A percentile compares a stretch with the other conserved stretches of the same genome.
These are phyloP conservation scores for Ascochyta lentis DNA, from an alignment of 2,329 filamentous ascomycete species.

Conservation along the genomic window DNA sequence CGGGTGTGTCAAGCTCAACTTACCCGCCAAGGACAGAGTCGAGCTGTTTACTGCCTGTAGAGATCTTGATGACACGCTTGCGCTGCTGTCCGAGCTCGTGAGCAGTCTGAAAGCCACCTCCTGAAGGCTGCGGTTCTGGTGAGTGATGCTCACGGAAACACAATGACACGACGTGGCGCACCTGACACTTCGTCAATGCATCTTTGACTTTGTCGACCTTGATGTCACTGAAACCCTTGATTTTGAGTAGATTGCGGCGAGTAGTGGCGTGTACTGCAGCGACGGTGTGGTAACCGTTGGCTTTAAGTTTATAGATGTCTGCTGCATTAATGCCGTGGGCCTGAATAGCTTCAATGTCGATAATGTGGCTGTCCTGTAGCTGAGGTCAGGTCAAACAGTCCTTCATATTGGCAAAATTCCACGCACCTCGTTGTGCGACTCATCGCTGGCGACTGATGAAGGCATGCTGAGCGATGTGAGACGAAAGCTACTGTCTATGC, in stretches of 20 bases:
- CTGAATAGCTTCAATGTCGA: slow-evolving; percentile 72
- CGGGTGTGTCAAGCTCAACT: slow-evolving; percentile 6
- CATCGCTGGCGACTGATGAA: slow-evolving; percentile 60
- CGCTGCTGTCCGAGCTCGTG: slow-evolving; percentile 69
- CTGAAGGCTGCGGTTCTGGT: slow-evolving; percentile 56
- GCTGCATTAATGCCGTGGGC: slow-evolving; percentile 69
- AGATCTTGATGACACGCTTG: slow-evolving; percentile 69
- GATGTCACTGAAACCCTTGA: slow-evolving; percentile 73
- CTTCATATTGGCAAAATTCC: neutral
- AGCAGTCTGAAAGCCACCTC: slow-evolving; percentile 69
- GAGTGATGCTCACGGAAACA: slow-evolving; percentile 12
- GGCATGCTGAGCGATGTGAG: slow-evolving; percentile 31
- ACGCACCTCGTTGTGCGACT: slow-evolving; percentile 58
- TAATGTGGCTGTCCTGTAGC: slow-evolving; percentile 60
- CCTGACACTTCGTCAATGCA: slow-evolving; percentile 66
- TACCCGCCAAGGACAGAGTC: slow-evolving; percentile 70
- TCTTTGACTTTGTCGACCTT: slow-evolving; percentile 77
- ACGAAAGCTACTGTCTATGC: slow-evolving; percentile 3
- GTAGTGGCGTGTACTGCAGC: slow-evolving; percentile 67
- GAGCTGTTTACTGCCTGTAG: slow-evolving; percentile 73
- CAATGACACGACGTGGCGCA: slow-evolving; percentile 28
- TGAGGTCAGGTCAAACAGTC: neutral
- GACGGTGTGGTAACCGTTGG: slow-evolving; percentile 68
- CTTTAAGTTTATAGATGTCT: slow-evolving; percentile 71
- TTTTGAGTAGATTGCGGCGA: slow-evolving; percentile 66